Evolutionary conservation across 2,329 filamentous ascomycete species (phyloP).

Genomic region (Fusarium pseudoanthophilum): DNA sequence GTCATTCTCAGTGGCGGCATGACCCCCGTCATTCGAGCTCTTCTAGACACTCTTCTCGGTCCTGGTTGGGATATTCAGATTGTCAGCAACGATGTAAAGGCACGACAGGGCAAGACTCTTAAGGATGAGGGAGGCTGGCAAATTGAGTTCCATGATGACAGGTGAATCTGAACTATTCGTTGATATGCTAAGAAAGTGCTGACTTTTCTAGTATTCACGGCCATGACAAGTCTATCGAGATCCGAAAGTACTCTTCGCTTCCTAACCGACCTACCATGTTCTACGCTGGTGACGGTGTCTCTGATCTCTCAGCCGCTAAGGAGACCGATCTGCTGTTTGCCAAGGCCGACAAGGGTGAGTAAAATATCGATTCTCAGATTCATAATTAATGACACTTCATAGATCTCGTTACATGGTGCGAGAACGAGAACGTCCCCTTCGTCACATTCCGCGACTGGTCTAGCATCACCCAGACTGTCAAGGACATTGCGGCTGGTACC

Average conservation of each 20-base stretch:
- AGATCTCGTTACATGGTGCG: conserved; percentile 91
- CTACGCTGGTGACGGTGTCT: conserved; percentile 95
- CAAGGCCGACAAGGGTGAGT: conserved; percentile 84
- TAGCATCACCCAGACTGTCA: conserved; percentile 78
- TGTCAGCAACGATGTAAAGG: conserved; percentile 83
- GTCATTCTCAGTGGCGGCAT: conserved; percentile 94
- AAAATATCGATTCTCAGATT: neutral
- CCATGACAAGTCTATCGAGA: conserved; percentile 96
- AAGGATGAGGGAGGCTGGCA: conserved; percentile 87
- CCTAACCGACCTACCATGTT: conserved; percentile 84
- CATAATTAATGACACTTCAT: neutral
- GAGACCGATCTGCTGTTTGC: conserved; percentile 95
- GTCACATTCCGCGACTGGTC: conserved; percentile 88
- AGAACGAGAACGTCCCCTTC: conserved; percentile 85
- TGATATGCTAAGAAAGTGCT: neutral
- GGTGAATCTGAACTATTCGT: conserved; percentile 52
- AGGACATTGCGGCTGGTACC: conserved; percentile 80
- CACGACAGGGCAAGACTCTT: conserved; percentile 73
- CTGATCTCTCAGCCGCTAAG: conserved; percentile 88
- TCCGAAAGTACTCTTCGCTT: conserved; percentile 84
- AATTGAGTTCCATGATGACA: conserved; percentile 89
- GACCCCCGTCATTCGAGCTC: conserved; percentile 87
- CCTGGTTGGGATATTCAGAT: conserved; percentile 84
- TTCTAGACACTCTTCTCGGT: conserved; percentile 85
- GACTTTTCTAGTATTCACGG: conserved; percentile 74